Base-by-base conservation (phyloP, 148 eudicot species). In the Camellia lanceoleosa region DNA sequence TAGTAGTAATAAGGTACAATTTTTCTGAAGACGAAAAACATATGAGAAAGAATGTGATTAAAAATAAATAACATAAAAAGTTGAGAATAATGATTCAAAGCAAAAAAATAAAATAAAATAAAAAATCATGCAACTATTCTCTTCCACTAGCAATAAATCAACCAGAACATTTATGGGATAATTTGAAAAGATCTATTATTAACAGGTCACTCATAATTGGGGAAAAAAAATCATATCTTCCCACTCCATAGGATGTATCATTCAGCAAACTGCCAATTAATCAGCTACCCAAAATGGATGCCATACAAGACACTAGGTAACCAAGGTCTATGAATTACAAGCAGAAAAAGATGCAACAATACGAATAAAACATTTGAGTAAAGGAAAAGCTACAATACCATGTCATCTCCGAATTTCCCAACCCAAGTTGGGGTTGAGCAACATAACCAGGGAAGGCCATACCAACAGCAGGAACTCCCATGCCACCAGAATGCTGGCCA, bases 381-480 rank as follows among this genome's bases (percentile, higher is more conserved):
- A 23, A 62, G 38, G 46, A 67, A 30, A 30, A 64, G 54, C 20
- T 47, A 43, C 16, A 51, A 47, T 90, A 96, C 99, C 99, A 96
- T 71, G 99, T 91, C 99, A 96, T 94, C 82, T 94, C 99, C 71
- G 99, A 91, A 79, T 82, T 96, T 72, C 97, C 95, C 79, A 80
- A 68, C 70, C 97, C 97, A 69, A 71, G 86, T 73, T 90, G 91
- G 58, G 97, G 93, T 74, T 89, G 90, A 78, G 81, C 90, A 84
- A 94, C 99, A 90, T 94, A 96, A 84, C 99, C 98, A 88, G 99
- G 99, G 84, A 96, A 91, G 66, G 99, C 98, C 98, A 96, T 92
- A 81, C 97, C 99, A 84, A 94, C 90, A 76, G 99, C 94, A 82
- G 99, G 99, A 82, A 95, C 95, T 52, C 98, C 97, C 51, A 91